phyloP scores from a whole-genome alignment of 2,329 filamentous ascomycete genomes.

The Amesomyces nigricolor region DNA sequence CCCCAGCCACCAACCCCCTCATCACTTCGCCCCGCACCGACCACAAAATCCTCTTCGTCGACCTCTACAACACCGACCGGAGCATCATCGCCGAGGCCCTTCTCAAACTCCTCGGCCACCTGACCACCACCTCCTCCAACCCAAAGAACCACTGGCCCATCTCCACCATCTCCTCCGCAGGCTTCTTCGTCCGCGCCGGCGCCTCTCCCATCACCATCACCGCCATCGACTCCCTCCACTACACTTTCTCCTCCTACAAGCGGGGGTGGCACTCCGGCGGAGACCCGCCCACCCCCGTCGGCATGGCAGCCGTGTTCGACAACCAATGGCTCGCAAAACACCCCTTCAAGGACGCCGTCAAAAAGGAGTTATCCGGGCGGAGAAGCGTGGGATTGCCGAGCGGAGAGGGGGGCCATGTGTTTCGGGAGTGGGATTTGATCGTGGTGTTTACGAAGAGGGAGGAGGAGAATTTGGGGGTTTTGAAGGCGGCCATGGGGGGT shows the following conservation, averaged over 20 bases:
- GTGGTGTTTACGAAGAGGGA: slow-evolving; percentile 27
- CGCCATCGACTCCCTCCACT: slow-evolving; percentile 21
- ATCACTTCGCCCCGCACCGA: slow-evolving; percentile 15
- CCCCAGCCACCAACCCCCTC: slow-evolving; percentile 8
- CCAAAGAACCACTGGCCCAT: slow-evolving; percentile 22
- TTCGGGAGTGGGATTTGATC: slow-evolving; percentile 26
- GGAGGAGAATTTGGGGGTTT: slow-evolving; percentile 26
- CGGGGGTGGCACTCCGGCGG: slow-evolving; percentile 15
- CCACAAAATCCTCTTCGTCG: slow-evolving; percentile 27
- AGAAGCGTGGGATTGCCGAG: slow-evolving; percentile 19
- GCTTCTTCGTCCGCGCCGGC: slow-evolving; percentile 25
- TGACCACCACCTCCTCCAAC: slow-evolving; percentile 18
- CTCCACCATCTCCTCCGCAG: slow-evolving; percentile 21
- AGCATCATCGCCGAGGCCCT: slow-evolving; percentile 26
- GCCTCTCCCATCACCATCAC: slow-evolving; percentile 22
- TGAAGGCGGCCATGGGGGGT: slow-evolving; percentile 21
- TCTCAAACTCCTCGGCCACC: slow-evolving; percentile 20
- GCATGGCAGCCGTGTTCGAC: slow-evolving; percentile 27
- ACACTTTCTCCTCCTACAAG: slow-evolving; percentile 19
- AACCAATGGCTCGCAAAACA: slow-evolving; percentile 22
- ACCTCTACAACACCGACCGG: slow-evolving; percentile 26
- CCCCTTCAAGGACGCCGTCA: slow-evolving; percentile 22
- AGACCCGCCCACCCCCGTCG: slow-evolving; percentile 5
- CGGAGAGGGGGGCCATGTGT: slow-evolving; percentile 16
- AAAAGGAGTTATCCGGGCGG: slow-evolving; percentile 9